Conservation (phyloP, 225 moss, liverwort and hornwort genomes). For the Pseudoscleropodium purum region DNA sequence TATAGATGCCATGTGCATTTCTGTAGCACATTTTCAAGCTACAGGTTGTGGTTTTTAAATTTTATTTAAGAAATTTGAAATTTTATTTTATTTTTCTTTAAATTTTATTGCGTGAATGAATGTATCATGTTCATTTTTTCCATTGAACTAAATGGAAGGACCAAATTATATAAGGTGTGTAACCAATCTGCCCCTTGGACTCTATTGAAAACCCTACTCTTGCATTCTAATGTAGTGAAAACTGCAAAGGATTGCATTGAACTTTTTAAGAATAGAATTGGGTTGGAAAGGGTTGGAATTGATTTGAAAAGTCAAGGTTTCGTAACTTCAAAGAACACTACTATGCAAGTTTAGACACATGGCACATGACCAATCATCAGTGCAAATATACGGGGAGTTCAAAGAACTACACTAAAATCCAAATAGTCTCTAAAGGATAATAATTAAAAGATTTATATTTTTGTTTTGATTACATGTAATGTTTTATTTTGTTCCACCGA, state of each 20-base stretch:
- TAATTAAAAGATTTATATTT: neutral
- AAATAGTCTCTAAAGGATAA: no score
- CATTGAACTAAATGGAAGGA: neutral
- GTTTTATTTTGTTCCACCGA: neutral
- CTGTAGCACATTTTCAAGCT: neutral
- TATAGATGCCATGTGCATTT: neutral
- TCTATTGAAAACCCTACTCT: neutral
- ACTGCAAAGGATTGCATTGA: neutral
- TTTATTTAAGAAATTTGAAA: neutral
- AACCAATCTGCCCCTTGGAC: fast-evolving
- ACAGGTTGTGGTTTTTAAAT: neutral
- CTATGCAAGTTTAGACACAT: neutral
- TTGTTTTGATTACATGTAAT: neutral
- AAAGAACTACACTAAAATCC: neutral
- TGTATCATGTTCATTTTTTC: neutral
- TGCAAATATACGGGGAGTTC: neutral
- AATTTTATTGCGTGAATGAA: neutral
- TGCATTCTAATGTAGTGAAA: neutral
- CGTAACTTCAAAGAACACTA: neutral
- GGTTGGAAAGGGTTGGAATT: neutral
- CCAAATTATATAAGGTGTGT: neutral
- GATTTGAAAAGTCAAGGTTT: neutral
- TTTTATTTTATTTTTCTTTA: neutral
- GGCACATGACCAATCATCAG: no score
- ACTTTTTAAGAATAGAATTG: neutral